Evolutionary conservation across 306 rosid species (phyloP), one percentile per base, ranked within the genome.

Genomic region (Glycine latifolia): DNA sequence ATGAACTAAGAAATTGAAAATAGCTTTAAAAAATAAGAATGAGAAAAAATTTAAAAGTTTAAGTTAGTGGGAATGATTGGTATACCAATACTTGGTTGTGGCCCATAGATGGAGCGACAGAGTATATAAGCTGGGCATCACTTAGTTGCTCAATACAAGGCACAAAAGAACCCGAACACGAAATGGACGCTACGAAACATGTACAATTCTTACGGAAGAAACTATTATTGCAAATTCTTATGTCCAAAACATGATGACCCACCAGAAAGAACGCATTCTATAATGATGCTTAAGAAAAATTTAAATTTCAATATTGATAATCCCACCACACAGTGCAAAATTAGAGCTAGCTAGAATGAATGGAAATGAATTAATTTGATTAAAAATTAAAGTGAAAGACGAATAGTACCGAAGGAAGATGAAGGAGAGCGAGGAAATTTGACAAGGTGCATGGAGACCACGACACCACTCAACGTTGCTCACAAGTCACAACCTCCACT

Each of bases 51-150:
- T 20, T 0, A 20, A 20, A 20, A 20, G 20, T 20, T 20, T 20
- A 20, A 20, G 20, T 20, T 0, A 20, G 20, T 10, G 12, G 37
- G 35, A 14, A 35, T 4, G 8, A 10, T 20, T 20, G 20, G 20
- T 20, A 20, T 39, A 20, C 20, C 20, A 20, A 16, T 84, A 91
- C 98, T 95, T 93, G 87, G 79, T 93, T 95, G 86, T 95, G 99
- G 78, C 99, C 99, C 94, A 93, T 95, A 70, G 99, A 90, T 26
- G 99, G 84, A 83, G 99, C 99, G 37, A 95, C 93, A 0, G 95
- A 89, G 82, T 90, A 95, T 78, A 95, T 88, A 17, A 95, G 52
- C 5, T 87, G 88, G 4, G 95, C 94, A 79, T 86, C 50, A 20
- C 26, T 81, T 56, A 88, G 68, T 50, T 84, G 84, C 50, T 85